Base-by-base conservation (phyloP, 208 protist genomes). In the Wallacemonas sp. region DNA sequence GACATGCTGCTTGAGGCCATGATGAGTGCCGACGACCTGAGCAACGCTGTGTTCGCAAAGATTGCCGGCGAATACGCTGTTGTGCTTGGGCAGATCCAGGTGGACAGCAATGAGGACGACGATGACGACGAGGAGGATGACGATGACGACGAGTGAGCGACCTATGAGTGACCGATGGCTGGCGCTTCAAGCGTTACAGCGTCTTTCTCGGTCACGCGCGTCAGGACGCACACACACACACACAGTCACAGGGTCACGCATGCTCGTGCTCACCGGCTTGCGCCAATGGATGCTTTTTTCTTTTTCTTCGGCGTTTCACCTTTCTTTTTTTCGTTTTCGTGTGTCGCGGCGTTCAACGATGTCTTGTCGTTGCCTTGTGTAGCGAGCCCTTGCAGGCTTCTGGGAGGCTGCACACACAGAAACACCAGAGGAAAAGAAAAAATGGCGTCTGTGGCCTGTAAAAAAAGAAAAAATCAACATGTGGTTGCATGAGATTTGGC, bases 1-100 rank as follows among this genome's bases (percentile, higher is more conserved):
- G 85, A 96, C 66, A 42, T 66, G 50, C 76, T 93, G 57, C 66
- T 96, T 39, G 71, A 76, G 50, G 52, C 84, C 8, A 78, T 95
- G 39, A 63, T 93, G 54, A 64, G 78, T 19, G 61, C 79, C 5
- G 22, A 79, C 30, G 80, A 80, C 4, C 66, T 76, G 34, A 75
- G 68, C 27, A 76, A 82, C 6, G 73, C 69, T 13, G 54, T 89
- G 27, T 58, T 88, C 4, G 78, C 91, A 34, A 93, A 96, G 79
- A 75, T 63, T 13, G 76, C 68, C 22, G 85, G 73, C 24, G 60
- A 76, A 9, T 41, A 73, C 2, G 48, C 62, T 13, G 73, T 85
- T 27, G n/a, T 76, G 39, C 39, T 80, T 22, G 63, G 70, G 54
- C 64, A 90, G 64, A 77, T 76, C 22, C 38, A 38, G 9, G 72